Evolutionary conservation across 1,284 basidiomycete species (phyloP), one percentile per base, ranked within the genome.

Genomic region (Anthracocystis walkeri): DNA sequence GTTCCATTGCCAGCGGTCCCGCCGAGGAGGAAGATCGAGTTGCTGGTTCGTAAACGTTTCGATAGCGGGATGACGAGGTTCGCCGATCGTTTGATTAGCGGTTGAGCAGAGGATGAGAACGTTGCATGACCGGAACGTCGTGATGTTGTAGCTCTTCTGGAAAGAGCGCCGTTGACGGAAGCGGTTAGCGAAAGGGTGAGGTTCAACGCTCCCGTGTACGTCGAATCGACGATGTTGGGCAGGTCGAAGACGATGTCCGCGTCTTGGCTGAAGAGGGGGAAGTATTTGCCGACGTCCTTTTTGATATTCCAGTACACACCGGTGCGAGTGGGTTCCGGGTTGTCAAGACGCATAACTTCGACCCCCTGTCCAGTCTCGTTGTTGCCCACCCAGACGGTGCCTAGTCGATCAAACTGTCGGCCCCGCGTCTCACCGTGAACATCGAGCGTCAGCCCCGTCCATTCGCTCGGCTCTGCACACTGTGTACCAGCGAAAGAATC

Each of bases 331-430:
- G 80, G 79, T 52, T 80, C 77, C 0, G 78, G 64, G 51, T 78
- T 82, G 62, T 80, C 78, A 14, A 75, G 60, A 4, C 80, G n/a
- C 53, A 78, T 59, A 5, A 80, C 62, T 55, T 82, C 80, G 3
- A 78, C 68, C 3, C 77, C 73, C 21, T 74, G 71, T 2, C 74
- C 70, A 1, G 66, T 61, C 4, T 16, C 1, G 7, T 58, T 45
- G 64, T 72, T 66, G 11, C 73, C 76, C 1, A 78, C 38, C 58
- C 61, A 68, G 18, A 77, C 61, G 4, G 62, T 70, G 12, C 72
- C 79, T 3, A 81, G 59, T 1, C 79, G 56, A 35, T 80, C 80
- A 49, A 80, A 82, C 48, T 82, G 80, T 6, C 73, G 33, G 1
- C 78, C 80, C 21, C 46, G 41, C 0, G 65, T 66, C 16, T 63